Evolutionary conservation across 2,329 filamentous ascomycete species (phyloP).

Genomic region (Allantophomopsis cytisporea): DNA sequence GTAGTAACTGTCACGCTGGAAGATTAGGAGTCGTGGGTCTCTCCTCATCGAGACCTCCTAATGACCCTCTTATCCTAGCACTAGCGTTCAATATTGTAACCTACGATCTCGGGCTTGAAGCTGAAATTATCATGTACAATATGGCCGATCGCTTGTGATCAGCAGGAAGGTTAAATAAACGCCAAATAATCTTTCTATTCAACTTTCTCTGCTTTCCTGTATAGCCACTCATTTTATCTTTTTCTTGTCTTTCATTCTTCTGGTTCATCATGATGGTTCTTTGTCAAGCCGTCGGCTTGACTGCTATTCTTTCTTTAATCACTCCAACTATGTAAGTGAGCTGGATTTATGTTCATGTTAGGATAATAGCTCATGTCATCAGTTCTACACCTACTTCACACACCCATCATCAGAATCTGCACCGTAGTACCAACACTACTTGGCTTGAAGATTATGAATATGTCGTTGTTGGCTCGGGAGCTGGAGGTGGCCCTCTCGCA

Average conservation of each 20-base stretch:
- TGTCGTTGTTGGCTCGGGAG: constrained; percentile 36
- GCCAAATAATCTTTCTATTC: background rate
- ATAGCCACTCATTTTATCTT: background rate
- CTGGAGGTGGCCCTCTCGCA: constrained; percentile 34
- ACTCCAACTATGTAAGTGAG: background rate
- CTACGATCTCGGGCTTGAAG: too few relatives aligned
- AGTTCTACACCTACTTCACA: too few relatives aligned
- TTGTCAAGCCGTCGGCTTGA: background rate
- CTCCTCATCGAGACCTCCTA: too few relatives aligned
- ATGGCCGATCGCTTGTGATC: too few relatives aligned
- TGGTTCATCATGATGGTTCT: background rate
- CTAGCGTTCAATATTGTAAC: too few relatives aligned
- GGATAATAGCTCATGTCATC: too few relatives aligned
- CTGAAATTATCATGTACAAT: too few relatives aligned
- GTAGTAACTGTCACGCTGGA: too few relatives aligned
- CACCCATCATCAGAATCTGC: too few relatives aligned
- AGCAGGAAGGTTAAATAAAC: too few relatives aligned
- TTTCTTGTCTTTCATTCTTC: background rate
- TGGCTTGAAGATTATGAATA: constrained; percentile 29
- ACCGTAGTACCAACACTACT: background rate
- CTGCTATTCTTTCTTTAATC: background rate
- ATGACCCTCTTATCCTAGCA: too few relatives aligned
- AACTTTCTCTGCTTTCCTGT: background rate
- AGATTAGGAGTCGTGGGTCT: too few relatives aligned
- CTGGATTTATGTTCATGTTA: background rate